Percentiles rank a stretch among this genome's conserved stretches.
Evolutionary conservation across 768 basidiomycete species (phyloP).

Genomic region (Trametes cingulata): DNA sequence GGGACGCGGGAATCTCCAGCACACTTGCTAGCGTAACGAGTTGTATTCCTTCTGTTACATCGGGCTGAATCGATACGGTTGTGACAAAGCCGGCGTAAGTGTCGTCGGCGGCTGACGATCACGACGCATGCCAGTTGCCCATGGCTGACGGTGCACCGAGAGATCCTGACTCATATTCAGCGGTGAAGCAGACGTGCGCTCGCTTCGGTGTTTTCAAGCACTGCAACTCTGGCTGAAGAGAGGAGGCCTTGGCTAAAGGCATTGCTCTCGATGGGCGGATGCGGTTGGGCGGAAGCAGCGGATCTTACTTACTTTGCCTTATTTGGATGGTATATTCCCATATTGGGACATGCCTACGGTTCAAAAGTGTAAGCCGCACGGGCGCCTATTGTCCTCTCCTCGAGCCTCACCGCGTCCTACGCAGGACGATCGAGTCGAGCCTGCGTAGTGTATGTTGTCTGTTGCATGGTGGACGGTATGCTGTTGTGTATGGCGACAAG

Average conservation of each 20-base stretch:
- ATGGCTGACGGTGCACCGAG: not conserved
- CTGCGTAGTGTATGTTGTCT: not conserved
- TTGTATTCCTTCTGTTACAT: not conserved
- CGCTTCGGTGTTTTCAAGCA: not conserved
- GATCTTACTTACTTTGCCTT: not conserved
- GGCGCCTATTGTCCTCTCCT: too few species aligned
- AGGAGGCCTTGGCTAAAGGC: not conserved
- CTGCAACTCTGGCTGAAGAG: not conserved
- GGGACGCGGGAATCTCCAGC: too few species aligned
- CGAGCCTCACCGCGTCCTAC: too few species aligned
- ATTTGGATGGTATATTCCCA: not conserved
- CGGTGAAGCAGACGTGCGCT: not conserved
- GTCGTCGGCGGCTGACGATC: not conserved
- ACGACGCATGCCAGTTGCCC: not conserved
- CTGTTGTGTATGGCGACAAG: too few species aligned
- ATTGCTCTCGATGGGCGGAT: not conserved
- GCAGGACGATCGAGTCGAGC: too few species aligned
- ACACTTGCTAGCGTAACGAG: too few species aligned
- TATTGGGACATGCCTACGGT: slow-evolving; percentile 1
- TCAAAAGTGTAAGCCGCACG: not conserved
- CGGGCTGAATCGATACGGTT: slow-evolving; percentile 5
- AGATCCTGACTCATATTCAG: not conserved
- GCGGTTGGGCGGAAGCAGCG: slow-evolving; percentile 1
- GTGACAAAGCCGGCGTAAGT: not conserved
- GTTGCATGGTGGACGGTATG: too few species aligned